These are phyloP conservation scores for Penicillium sp. DNA, from an alignment of 2,329 filamentous ascomycete species.

Conservation along the genomic window DNA sequence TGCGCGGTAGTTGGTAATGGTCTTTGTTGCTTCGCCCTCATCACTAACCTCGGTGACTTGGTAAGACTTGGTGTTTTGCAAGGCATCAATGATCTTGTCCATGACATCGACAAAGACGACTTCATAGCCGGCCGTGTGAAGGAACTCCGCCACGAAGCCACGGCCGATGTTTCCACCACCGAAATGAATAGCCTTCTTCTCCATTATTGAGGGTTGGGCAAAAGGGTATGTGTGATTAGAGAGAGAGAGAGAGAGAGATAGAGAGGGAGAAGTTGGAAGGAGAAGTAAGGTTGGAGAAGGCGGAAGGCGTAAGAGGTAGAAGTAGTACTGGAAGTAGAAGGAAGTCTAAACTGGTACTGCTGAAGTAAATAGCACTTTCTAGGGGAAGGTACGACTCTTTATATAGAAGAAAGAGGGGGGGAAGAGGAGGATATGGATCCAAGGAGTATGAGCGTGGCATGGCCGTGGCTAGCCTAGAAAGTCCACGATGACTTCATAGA, in stretches of 20 bases:
- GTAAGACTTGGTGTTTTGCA: constrained; percentile 77
- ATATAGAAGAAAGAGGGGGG: not conserved
- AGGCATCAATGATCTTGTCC: constrained; percentile 74
- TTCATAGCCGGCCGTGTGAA: constrained; percentile 92
- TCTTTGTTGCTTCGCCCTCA: constrained; percentile 77
- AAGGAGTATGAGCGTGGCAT: not conserved
- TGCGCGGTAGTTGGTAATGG: constrained; percentile 92
- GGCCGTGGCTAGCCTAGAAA: not conserved
- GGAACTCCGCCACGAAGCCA: constrained; percentile 86
- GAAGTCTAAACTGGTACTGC: not conserved
- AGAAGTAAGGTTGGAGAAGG: not conserved
- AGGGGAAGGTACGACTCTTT: not conserved
- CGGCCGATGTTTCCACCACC: constrained; percentile 85
- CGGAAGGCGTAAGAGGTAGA: not conserved
- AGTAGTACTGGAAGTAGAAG: not conserved
- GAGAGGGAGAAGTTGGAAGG: constrained; percentile 2
- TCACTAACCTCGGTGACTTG: constrained; percentile 89
- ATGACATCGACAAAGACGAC: constrained; percentile 96
- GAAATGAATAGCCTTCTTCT: constrained; percentile 77
- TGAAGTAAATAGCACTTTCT: not conserved
- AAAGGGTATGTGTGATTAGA: not conserved
- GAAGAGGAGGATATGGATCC: not conserved
- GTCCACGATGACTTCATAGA: constrained; percentile 27
- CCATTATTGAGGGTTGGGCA: constrained; percentile 30
- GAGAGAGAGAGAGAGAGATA: not conserved